Conservation (phyloP, 495 filamentous ascomycete genomes). For the Tuber microsphaerosporum region DNA sequence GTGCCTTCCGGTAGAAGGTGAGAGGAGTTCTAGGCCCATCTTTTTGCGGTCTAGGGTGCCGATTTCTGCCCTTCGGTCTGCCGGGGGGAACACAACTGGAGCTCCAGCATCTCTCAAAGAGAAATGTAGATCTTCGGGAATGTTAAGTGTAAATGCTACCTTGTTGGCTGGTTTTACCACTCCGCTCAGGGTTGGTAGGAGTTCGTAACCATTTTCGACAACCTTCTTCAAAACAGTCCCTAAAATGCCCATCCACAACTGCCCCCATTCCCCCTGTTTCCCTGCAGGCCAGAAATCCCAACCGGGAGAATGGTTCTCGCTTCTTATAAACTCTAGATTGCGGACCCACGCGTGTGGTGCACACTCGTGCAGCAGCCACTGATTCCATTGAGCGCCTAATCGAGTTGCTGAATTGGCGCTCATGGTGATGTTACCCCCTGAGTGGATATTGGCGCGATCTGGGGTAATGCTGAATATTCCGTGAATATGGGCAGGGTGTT, state of each 20-base stretch:
- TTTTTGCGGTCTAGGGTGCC: neutral
- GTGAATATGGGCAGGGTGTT: constrained; percentile 46
- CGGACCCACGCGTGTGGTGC: constrained; percentile 42
- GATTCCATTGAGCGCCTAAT: constrained; percentile 43
- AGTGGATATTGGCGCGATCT: constrained; percentile 43
- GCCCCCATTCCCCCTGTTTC: constrained; percentile 18
- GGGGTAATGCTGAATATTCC: constrained; percentile 45
- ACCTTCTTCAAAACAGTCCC: constrained; percentile 21
- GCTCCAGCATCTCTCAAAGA: constrained; percentile 21
- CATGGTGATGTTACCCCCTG: constrained; percentile 31
- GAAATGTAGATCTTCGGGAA: constrained; percentile 14
- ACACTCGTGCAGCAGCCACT: constrained; percentile 42
- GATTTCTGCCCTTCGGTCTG: constrained; percentile 24
- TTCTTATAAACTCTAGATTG: constrained; percentile 24
- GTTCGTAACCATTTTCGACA: constrained; percentile 6
- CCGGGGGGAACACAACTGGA: constrained; percentile 23
- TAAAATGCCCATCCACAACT: constrained; percentile 31
- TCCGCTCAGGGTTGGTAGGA: constrained; percentile 28
- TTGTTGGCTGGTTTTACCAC: constrained; percentile 10
- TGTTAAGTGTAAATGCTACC: constrained; percentile 19
- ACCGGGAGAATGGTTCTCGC: constrained; percentile 6
- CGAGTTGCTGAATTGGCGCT: constrained; percentile 34
- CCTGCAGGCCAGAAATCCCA: constrained; percentile 38
- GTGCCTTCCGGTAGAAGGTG: constrained; percentile 11
- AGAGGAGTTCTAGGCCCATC: constrained; percentile 12